Conservation (phyloP, 306 rosid species). For the Astragalus membranaceus region DNA sequence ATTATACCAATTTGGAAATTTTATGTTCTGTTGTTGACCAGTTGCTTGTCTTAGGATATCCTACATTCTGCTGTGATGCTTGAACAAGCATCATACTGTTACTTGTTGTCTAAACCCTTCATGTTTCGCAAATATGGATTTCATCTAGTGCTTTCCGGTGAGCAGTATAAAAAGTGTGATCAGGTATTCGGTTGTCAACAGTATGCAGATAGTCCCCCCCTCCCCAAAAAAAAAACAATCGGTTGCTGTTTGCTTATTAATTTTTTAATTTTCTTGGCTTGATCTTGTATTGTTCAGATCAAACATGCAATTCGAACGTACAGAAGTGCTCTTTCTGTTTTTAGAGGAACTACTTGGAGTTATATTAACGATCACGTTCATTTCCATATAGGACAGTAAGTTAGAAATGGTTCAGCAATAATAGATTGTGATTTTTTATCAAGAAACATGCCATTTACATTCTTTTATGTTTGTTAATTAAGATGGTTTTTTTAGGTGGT, state of each 20-base stretch:
- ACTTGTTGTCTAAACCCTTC: slow-evolving; percentile 82
- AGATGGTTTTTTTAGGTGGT: slow-evolving; percentile 66
- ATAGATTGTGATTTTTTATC: not conserved
- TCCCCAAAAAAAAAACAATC: not conserved
- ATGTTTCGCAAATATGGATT: slow-evolving; percentile 93
- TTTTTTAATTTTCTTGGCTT: slow-evolving; percentile 15
- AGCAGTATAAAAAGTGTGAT: slow-evolving; percentile 86
- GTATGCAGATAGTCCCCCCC: not conserved
- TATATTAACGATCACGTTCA: slow-evolving; percentile 87
- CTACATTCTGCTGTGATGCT: slow-evolving; percentile 95
- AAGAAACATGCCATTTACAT: not conserved
- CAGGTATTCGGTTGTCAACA: slow-evolving; percentile 53
- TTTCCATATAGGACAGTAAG: slow-evolving; percentile 96
- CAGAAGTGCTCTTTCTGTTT: slow-evolving; percentile 74
- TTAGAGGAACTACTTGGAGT: slow-evolving; percentile 79
- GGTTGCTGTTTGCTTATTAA: slow-evolving; percentile 17
- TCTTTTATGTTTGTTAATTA: slow-evolving; percentile 23
- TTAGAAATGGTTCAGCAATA: slow-evolving; percentile 23
- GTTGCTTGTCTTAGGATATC: slow-evolving; percentile 55
- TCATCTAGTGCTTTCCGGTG: slow-evolving; percentile 99
- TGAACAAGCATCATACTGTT: slow-evolving; percentile 98
- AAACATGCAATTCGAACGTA: slow-evolving; percentile 95
- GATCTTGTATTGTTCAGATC: slow-evolving; percentile 42
- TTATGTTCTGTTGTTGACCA: slow-evolving; percentile 30
- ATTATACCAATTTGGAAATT: slow-evolving; percentile 5